A percentile compares a stretch with the other conserved stretches of the same genome.
phyloP scores from a whole-genome alignment of 108 stramenopile genomes.

The Skeletonema costatum region DNA sequence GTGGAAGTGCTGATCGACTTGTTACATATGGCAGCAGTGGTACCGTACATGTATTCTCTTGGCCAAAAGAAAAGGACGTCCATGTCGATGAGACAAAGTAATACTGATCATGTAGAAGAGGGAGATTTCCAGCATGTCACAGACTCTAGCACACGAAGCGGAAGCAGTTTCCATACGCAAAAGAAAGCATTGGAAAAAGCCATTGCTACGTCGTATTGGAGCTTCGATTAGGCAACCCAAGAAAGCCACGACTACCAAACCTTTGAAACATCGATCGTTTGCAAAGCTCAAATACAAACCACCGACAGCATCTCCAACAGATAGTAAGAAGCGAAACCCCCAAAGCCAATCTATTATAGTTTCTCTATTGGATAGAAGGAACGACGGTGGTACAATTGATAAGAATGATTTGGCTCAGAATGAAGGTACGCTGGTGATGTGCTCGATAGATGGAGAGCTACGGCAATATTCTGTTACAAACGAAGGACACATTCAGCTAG shows the following conservation, averaged over 20 bases:
- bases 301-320: background rate
- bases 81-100: constrained; percentile 6
- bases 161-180: background rate
- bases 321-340: constrained; percentile 9
- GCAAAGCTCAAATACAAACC: constrained; percentile 42
- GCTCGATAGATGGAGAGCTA: constrained; percentile 33
- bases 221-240: constrained; percentile 11
- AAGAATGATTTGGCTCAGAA: background rate
- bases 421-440: constrained; percentile 32
- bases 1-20: constrained; percentile 36
- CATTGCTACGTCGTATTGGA: constrained; percentile 32
- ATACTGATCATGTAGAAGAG: background rate
- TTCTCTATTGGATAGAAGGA: constrained; percentile 30
- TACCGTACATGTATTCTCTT: constrained; percentile 42
- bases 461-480: constrained; percentile 33
- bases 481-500: constrained; percentile 11
- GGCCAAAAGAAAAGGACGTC: constrained; percentile 25
- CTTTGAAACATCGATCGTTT: constrained; percentile 39
- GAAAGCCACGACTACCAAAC: background rate
- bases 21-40: constrained; percentile 40
- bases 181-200: background rate
- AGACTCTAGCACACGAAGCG: background rate
- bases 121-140: constrained; percentile 22
- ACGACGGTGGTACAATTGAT: background rate
- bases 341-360: constrained; percentile 14